Evolutionary conservation across 1,284 basidiomycete species (phyloP).

Genomic region (Taiwanofungus camphoratus): DNA sequence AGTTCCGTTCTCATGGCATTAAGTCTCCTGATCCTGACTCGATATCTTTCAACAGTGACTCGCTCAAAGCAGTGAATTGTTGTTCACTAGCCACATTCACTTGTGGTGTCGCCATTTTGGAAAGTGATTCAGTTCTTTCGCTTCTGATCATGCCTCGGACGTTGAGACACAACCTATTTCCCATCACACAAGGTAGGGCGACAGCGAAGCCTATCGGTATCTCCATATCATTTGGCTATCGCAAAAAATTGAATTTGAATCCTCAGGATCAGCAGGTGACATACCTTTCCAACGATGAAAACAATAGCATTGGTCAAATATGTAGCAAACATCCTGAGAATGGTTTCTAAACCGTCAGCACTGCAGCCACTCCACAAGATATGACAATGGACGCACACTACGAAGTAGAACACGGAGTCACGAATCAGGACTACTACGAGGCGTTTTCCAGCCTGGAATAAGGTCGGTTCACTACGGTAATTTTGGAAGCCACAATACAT

Average conservation of each 20-base stretch:
- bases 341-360: constrained; percentile 2
- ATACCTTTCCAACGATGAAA: constrained; percentile 42
- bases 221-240: constrained; percentile 36
- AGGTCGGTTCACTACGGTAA: constrained; percentile 25
- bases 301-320: constrained; percentile 49
- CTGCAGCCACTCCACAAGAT: background rate
- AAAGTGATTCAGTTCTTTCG: too few species aligned
- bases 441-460: constrained; percentile 37
- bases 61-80: too few species aligned
- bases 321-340: constrained; percentile 44
- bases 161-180: constrained; percentile 50
- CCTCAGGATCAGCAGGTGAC: constrained; percentile 13
- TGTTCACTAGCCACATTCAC: too few species aligned
- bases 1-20: too few species aligned
- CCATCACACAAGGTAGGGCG: constrained; percentile 50
- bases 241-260: constrained; percentile 19
- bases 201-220: constrained; percentile 52
- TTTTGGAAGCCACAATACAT: constrained; percentile 42
- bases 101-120: too few species aligned
- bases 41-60: too few species aligned
- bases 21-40: too few species aligned
- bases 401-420: constrained; percentile 51
- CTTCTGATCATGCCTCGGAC: constrained; percentile 37
- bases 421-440: constrained; percentile 46
- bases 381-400: constrained; percentile 34